phyloP scores from a whole-genome alignment of 106 monocot genomes.

The Alisma plantagoaquatica region DNA sequence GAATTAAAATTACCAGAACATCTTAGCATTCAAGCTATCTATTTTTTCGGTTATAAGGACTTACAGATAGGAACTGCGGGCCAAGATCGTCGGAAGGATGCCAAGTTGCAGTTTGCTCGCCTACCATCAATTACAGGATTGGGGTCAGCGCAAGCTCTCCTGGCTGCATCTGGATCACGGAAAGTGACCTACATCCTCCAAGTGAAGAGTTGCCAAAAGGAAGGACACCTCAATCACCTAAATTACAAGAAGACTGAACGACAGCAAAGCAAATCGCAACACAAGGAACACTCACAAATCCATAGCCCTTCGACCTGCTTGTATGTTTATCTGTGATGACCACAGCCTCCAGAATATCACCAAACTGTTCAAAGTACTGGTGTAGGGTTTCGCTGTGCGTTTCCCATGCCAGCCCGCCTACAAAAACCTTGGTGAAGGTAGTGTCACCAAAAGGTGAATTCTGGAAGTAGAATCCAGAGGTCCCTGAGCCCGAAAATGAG shows the following conservation, averaged over 20 bases:
- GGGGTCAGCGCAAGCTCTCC: conserved; percentile 50
- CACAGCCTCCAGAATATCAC: conserved; percentile 39
- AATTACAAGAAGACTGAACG: no score
- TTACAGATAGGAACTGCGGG: no score
- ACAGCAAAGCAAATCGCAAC: no score
- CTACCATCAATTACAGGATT: conserved; percentile 73
- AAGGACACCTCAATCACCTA: no score
- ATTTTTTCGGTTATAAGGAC: no score
- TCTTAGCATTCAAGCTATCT: no score
- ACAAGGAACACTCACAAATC: conserved; percentile 32
- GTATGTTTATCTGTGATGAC: conserved; percentile 38
- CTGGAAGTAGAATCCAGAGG: conserved; percentile 9
- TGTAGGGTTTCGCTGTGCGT: conserved; percentile 28
- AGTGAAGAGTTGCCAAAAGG: no score
- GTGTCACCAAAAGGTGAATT: conserved; percentile 27
- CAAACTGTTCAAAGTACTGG: conserved; percentile 24
- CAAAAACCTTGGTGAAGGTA: conserved; percentile 33
- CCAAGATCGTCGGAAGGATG: conserved; percentile 47
- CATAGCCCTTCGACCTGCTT: conserved; percentile 37
- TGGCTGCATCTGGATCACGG: conserved; percentile 63
- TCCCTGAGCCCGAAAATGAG: no score
- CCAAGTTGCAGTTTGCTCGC: conserved; percentile 79
- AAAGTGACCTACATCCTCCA: conserved; percentile 72
- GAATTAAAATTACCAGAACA: no score
- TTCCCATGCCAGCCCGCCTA: conserved; percentile 39